phyloP scores from a whole-genome alignment of 1,284 basidiomycete genomes.

The Lentinus polychrous region DNA sequence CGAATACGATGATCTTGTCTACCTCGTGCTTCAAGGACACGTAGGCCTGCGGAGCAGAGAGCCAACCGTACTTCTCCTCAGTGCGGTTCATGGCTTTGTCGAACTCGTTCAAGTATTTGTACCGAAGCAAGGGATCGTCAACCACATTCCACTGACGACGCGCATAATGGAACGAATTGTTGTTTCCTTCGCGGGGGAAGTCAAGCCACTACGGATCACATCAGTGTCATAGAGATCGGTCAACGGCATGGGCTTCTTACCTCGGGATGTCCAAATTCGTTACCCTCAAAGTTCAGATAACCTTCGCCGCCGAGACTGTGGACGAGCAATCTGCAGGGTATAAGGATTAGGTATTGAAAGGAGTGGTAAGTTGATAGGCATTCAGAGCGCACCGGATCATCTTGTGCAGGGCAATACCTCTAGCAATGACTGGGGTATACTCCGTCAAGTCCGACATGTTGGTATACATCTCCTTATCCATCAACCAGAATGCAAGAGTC shows the following conservation, averaged over 20 bases:
- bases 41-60: constrained; percentile 81
- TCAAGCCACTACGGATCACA: constrained; percentile 78
- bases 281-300: constrained; percentile 97
- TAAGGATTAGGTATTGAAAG: not conserved
- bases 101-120: constrained; percentile 91
- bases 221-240: not conserved
- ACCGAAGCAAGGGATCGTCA: constrained; percentile 81
- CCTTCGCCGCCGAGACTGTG: constrained; percentile 94
- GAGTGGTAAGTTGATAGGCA: not conserved
- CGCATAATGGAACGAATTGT: constrained; percentile 93
- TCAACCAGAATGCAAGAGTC: constrained; percentile 97
- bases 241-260: constrained; percentile 30
- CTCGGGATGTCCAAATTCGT: constrained; percentile 97
- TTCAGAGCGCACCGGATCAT: constrained; percentile 78
- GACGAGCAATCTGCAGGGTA: constrained; percentile 68
- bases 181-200: constrained; percentile 93
- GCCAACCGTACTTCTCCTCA: constrained; percentile 80
- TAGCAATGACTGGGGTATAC: constrained; percentile 82
- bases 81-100: constrained; percentile 90
- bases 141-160: constrained; percentile 94
- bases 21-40: constrained; percentile 89
- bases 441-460: constrained; percentile 91
- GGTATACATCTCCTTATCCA: constrained; percentile 99
- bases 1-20: constrained; percentile 92
- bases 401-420: constrained; percentile 92